These are phyloP conservation scores for Cryptococcus sp. DNA, from an alignment of 1,284 basidiomycete genomes.

Conservation along the genomic window DNA sequence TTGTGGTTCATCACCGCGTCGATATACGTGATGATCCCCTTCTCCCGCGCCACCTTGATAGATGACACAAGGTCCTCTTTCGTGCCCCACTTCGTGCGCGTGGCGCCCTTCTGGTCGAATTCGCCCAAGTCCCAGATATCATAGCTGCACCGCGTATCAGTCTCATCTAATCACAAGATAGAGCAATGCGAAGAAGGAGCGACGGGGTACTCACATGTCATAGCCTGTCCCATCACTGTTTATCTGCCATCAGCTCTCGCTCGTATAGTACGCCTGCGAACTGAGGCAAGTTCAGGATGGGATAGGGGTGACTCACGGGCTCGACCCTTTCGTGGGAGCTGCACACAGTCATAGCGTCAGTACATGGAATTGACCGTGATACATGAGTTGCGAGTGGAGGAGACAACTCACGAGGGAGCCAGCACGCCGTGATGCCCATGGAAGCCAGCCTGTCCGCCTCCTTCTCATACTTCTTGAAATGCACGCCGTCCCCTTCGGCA, in stretches of 20 bases:
- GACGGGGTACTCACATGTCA: constrained; percentile 41
- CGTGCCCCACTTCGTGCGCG: constrained; percentile 86
- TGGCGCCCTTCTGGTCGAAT: constrained; percentile 81
- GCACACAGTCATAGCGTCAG: constrained; percentile 7
- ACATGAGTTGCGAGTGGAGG: neutral
- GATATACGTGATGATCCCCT: constrained; percentile 53
- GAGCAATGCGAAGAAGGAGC: neutral
- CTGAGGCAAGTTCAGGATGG: neutral
- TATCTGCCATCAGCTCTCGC: neutral
- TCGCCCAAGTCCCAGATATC: constrained; percentile 87
- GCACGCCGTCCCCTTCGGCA: constrained; percentile 37
- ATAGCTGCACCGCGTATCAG: constrained; percentile 46
- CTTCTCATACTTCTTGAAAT: constrained; percentile 74
- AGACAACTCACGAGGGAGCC: constrained; percentile 56
- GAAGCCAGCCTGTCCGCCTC: constrained; percentile 70
- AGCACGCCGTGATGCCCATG: constrained; percentile 82
- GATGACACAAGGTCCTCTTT: constrained; percentile 75
- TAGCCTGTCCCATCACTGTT: constrained; percentile 49
- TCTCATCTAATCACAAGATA: neutral
- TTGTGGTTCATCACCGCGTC: constrained; percentile 61
- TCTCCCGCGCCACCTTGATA: constrained; percentile 56
- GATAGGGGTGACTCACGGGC: constrained; percentile 23
- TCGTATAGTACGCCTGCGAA: neutral
- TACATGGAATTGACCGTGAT: neutral
- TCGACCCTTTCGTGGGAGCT: constrained; percentile 51